Conservation (phyloP, 2,329 filamentous ascomycete genomes). For the Sphaerulina vaccinii region DNA sequence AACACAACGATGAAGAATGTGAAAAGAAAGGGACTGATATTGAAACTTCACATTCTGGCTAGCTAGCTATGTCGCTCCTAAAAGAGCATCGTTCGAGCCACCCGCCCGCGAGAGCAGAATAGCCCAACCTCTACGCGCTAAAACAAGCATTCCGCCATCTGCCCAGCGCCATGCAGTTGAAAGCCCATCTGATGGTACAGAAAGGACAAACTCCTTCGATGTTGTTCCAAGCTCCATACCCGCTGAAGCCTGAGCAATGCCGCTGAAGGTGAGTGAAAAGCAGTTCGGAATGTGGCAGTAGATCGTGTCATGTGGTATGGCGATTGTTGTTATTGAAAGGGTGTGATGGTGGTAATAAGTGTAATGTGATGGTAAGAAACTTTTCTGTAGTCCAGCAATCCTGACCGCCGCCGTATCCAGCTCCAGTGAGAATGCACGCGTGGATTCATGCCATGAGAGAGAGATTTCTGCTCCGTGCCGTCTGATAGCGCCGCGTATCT, state of each 20-base stretch:
- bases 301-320: neutral
- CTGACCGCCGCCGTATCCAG: constrained; percentile 22
- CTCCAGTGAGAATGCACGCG: constrained; percentile 10
- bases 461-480: constrained; percentile 25
- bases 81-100: constrained; percentile 3
- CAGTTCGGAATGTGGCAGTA: neutral
- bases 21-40: neutral
- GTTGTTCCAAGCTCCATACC: constrained; percentile 15
- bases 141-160: constrained; percentile 1
- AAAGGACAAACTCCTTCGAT: constrained; percentile 19
- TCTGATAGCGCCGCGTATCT: constrained; percentile 19
- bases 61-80: constrained; percentile 13
- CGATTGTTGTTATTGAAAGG: constrained; percentile 9
- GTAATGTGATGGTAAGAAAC: constrained; percentile 22
- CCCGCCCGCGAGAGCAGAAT: constrained; percentile 20
- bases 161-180: constrained; percentile 22
- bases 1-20: no score
- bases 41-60: constrained; percentile 8
- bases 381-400: constrained; percentile 28
- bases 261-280: constrained; percentile 14
- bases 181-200: constrained; percentile 26
- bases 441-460: constrained; percentile 29
- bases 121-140: constrained; percentile 11
- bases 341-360: constrained; percentile 12
- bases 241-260: constrained; percentile 18